Conservation (phyloP, 495 filamentous ascomycete genomes). For the Oidiodendron maius region DNA sequence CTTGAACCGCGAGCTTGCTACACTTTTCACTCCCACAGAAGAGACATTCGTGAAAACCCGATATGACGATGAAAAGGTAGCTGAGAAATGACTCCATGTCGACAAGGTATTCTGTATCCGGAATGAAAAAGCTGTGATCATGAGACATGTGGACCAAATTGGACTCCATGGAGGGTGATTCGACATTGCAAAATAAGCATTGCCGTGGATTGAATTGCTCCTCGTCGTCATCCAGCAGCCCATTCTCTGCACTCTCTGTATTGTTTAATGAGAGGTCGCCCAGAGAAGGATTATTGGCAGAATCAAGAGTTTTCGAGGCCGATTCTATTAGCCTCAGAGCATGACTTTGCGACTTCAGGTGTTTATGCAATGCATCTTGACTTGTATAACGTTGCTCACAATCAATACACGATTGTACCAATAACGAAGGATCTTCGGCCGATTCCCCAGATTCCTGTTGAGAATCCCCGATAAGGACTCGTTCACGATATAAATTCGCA, state of each 20-base stretch:
- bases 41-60: slow-evolving; percentile 27
- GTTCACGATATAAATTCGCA: too few relatives aligned
- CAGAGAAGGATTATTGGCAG: slow-evolving; percentile 1
- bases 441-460: too few relatives aligned
- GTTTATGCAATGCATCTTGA: too few relatives aligned
- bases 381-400: too few relatives aligned
- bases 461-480: too few relatives aligned
- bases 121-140: slow-evolving; percentile 28
- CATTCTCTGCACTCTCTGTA: background rate
- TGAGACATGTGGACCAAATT: slow-evolving; percentile 29
- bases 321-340: too few relatives aligned
- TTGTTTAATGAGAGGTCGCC: too few relatives aligned
- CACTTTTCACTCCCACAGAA: slow-evolving; percentile 23
- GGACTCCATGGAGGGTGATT: slow-evolving; percentile 10
- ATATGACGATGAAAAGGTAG: slow-evolving; percentile 27
- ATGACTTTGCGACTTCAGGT: too few relatives aligned
- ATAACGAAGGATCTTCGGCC: too few relatives aligned
- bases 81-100: slow-evolving; percentile 24
- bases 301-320: too few relatives aligned
- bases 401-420: too few relatives aligned
- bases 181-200: slow-evolving; percentile 25
- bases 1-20: slow-evolving; percentile 20
- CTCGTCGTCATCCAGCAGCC: slow-evolving; percentile 2
- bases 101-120: slow-evolving; percentile 20
- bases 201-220: slow-evolving; percentile 13